phyloP scores from a whole-genome alignment of 768 basidiomycete species.

The Coprinopsis strossmayeri region DNA sequence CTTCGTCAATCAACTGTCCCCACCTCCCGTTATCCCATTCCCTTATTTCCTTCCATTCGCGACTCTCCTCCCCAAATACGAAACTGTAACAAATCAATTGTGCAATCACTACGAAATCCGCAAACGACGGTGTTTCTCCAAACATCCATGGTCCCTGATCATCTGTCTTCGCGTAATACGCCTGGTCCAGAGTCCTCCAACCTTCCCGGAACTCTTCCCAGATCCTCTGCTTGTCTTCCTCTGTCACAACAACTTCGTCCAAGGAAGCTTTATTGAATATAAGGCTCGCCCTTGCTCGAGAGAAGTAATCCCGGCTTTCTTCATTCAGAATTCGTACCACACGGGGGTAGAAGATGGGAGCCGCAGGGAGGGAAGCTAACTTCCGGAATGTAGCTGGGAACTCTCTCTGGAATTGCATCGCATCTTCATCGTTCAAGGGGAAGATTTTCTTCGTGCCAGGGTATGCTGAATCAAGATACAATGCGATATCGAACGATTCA shows the following conservation, averaged over 20 bases:
- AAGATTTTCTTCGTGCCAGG: slow-evolving; percentile 26
- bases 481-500: slow-evolving; percentile 38
- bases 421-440: slow-evolving; percentile 24
- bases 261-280: slow-evolving; percentile 24
- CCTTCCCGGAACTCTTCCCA: slow-evolving; percentile 4
- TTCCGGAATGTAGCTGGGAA: slow-evolving; percentile 10
- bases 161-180: slow-evolving; percentile 5
- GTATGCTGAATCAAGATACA: slow-evolving; percentile 44
- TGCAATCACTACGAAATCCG: slow-evolving; percentile 32
- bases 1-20: slow-evolving; percentile 12
- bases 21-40: slow-evolving; percentile 35
- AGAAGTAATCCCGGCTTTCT: slow-evolving; percentile 5
- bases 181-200: slow-evolving; percentile 1
- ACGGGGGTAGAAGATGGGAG: slow-evolving; percentile 6
- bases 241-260: neutral
- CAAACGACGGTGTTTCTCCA: slow-evolving; percentile 30
- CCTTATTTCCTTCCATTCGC: slow-evolving; percentile 34
- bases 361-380: slow-evolving; percentile 12
- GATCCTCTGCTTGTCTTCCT: slow-evolving; percentile 14
- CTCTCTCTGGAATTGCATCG: slow-evolving; percentile 25
- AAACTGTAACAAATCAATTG: slow-evolving; percentile 24
- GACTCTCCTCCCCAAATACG: slow-evolving; percentile 29
- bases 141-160: slow-evolving; percentile 16
- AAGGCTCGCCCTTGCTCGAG: slow-evolving; percentile 15
- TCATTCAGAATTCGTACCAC: slow-evolving; percentile 3